These are phyloP conservation scores for Syzygium jambos DNA, from an alignment of 345 rosid genomes.

Conservation along the genomic window DNA sequence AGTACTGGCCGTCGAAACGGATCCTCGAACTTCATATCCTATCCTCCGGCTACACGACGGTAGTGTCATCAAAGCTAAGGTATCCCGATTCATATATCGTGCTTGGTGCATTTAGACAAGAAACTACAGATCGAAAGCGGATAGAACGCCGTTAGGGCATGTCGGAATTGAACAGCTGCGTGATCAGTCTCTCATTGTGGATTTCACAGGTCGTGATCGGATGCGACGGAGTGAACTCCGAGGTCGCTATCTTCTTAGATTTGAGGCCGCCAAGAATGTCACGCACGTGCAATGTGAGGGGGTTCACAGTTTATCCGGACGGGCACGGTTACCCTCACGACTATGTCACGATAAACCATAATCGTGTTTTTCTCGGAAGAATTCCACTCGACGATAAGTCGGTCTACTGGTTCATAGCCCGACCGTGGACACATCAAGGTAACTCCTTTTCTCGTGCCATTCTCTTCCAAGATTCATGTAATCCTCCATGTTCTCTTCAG, in stretches of 20 bases:
- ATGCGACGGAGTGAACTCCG: slow-evolving; percentile 9
- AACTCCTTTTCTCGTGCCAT: neutral
- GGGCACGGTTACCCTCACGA: neutral
- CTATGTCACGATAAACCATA: neutral
- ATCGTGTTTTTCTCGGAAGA: slow-evolving; percentile 3
- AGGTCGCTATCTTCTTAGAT: neutral
- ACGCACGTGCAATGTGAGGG: neutral
- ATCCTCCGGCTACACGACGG: slow-evolving; percentile 12
- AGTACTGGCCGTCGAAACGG: neutral
- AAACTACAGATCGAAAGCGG: neutral
- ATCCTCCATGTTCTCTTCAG: neutral
- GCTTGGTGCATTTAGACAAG: neutral
- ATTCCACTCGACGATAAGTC: slow-evolving; percentile 7
- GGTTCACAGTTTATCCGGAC: neutral
- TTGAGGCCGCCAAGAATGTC: neutral
- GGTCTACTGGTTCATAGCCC: slow-evolving; percentile 17
- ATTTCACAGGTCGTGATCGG: neutral
- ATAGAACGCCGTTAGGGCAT: neutral
- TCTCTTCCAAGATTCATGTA: neutral
- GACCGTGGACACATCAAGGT: slow-evolving; percentile 10
- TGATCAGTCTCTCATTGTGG: neutral
- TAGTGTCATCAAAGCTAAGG: slow-evolving; percentile 12
- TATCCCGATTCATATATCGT: neutral
- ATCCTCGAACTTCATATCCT: slow-evolving; percentile 5
- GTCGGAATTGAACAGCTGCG: neutral